Conservation (phyloP, 148 eudicot genomes). For the Simmondsia chinensis region DNA sequence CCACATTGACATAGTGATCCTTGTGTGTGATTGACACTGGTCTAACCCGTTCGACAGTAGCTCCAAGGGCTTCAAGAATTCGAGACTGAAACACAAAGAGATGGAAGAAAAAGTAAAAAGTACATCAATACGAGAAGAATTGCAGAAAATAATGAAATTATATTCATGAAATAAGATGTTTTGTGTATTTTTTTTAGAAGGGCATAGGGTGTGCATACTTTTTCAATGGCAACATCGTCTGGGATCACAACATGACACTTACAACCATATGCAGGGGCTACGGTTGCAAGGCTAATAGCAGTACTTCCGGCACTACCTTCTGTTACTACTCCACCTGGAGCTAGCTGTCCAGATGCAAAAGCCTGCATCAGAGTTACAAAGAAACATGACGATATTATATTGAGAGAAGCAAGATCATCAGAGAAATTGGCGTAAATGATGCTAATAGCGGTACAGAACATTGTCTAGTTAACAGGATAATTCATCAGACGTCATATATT, state of each 20-base stretch:
- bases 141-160: neutral
- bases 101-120: neutral
- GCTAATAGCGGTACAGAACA: no score
- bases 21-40: slow-evolving; percentile 94
- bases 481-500: no score
- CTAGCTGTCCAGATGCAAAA: slow-evolving; percentile 57
- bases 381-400: neutral
- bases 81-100: slow-evolving; percentile 47
- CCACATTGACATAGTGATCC: slow-evolving; percentile 91
- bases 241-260: slow-evolving; percentile 96
- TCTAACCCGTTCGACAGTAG: slow-evolving; percentile 91
- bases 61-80: slow-evolving; percentile 92
- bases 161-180: neutral
- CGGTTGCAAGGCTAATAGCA: slow-evolving; percentile 96
- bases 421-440: no score
- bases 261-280: slow-evolving; percentile 92
- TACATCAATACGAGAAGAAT: slow-evolving; percentile 3
- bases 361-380: slow-evolving; percentile 42
- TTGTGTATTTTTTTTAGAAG: neutral
- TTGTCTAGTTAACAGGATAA: no score
- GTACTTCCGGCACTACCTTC: slow-evolving; percentile 99
- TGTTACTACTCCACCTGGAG: slow-evolving; percentile 80
- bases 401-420: neutral
- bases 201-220: slow-evolving; percentile 39
- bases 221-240: slow-evolving; percentile 90